A percentile compares a stretch with the other conserved stretches of the same genome.
These are phyloP conservation scores for Ambrosia trifida DNA, from an alignment of 129 eudicot species.

Conservation along the genomic window DNA sequence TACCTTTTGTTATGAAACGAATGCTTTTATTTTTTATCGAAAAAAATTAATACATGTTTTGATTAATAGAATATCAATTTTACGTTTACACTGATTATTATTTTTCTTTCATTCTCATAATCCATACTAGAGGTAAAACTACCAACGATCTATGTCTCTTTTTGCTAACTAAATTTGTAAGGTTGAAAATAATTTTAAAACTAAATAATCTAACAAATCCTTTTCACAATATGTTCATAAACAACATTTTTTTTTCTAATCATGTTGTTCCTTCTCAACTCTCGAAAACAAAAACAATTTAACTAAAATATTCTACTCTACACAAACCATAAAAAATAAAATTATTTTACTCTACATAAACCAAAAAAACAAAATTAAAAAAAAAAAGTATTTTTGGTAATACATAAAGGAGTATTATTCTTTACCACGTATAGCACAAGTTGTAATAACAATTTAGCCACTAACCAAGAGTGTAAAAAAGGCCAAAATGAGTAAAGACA, in stretches of 20 bases:
- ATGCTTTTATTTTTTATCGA: too few species aligned
- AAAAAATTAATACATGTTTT: too few species aligned
- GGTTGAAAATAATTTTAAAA: neutral
- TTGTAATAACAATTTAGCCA: constrained; percentile 20
- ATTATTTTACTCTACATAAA: too few species aligned
- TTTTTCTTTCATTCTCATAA: too few species aligned
- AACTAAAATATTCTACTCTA: neutral
- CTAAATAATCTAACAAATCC: neutral
- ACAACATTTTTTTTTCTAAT: neutral
- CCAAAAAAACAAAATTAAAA: neutral
- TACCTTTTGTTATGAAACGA: too few species aligned
- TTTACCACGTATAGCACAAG: constrained; percentile 31
- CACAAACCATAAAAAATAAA: neutral
- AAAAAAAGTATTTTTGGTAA: neutral
- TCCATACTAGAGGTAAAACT: neutral
- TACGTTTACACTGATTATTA: too few species aligned
- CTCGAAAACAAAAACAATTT: neutral
- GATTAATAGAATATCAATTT: too few species aligned
- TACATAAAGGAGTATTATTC: neutral
- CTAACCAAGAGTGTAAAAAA: constrained; percentile 15
- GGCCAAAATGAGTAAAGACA: constrained; percentile 47
- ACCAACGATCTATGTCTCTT: neutral
- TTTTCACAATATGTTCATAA: neutral
- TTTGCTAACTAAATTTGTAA: too few species aligned
- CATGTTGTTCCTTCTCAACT: neutral